These are phyloP conservation scores for Rubia tinctorum DNA, from an alignment of 305 asterid species.

Conservation along the genomic window DNA sequence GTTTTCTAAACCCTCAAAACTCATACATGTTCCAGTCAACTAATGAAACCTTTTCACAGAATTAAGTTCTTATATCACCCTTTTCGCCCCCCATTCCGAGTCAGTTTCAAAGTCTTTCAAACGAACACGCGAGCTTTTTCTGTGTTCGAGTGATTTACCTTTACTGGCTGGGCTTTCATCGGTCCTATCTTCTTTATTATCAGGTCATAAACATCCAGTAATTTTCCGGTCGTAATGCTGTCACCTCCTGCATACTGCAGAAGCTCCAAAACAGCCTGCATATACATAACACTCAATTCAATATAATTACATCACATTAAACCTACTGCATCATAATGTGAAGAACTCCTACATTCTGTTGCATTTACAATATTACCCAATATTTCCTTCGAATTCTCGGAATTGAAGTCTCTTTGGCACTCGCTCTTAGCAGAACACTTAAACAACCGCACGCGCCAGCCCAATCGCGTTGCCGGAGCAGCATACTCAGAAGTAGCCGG, in stretches of 20 bases:
- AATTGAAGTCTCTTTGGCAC: slow-evolving; percentile 36
- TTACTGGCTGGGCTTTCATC: slow-evolving; percentile 31
- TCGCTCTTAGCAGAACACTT: slow-evolving; percentile 61
- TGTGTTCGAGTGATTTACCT: slow-evolving; percentile 44
- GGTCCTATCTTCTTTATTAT: slow-evolving; percentile 68
- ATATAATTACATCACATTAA: neutral
- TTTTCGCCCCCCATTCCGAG: neutral
- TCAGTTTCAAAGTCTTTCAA: neutral
- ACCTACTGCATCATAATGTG: neutral
- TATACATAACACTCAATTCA: neutral
- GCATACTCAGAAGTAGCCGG: slow-evolving; percentile 37
- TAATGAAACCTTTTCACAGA: neutral
- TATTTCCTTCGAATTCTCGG: slow-evolving; percentile 60
- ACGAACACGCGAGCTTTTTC: neutral
- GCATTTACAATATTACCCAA: slow-evolving; percentile 33
- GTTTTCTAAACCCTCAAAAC: neutral
- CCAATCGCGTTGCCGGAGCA: slow-evolving; percentile 55
- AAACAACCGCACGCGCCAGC: slow-evolving; percentile 70
- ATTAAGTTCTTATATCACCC: neutral
- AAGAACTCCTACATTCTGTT: neutral
- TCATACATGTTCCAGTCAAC: neutral
- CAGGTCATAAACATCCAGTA: slow-evolving; percentile 51
- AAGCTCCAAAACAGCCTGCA: slow-evolving; percentile 75
- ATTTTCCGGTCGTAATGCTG: slow-evolving; percentile 25
- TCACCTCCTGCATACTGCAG: slow-evolving; percentile 45